Evolutionary conservation across 805 yeast genomes (phyloP), one percentile per base, ranked within the genome.

Genomic region (Komagataella populi): DNA sequence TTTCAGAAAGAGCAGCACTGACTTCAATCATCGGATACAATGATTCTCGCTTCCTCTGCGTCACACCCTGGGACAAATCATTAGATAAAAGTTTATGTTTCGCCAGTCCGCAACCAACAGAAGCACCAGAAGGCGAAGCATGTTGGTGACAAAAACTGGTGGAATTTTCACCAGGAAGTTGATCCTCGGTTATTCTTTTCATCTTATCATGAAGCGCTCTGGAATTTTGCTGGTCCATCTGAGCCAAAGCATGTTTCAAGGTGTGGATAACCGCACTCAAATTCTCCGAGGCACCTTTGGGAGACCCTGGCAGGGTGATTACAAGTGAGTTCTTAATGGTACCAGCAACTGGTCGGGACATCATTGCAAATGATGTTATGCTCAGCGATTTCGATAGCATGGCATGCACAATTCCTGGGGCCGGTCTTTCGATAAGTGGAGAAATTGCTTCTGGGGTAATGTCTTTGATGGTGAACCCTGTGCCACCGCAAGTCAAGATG

Each of bases 281-380:
- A 54, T 73, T 73, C 56, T 77, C 81, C 1, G 54, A 54, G 0
- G 76, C 74, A 1, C 72, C 81, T 52, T 68, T 73, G 1, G 77
- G 76, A 0, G 79, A 74, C 0, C 82, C 82, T 0, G 82, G 82
- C 3, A 76, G 60, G 0, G 80, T 73, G 10, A 76, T 56, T 0
- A 77, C 61, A 45, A 77, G 54, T 0, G 71, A 54, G 20, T 64
- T 58, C 23, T 63, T 61, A 12, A 60, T 57, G 2, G 70, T 63
- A 2, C 82, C 82, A 2, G 79, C 78, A 4, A 72, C 73, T 1
- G 79, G 79, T 24, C 82, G 63, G 3, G 77, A 62, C 64, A 75
- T 59, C 46, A 73, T 72, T 1, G 80, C 81, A 55, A 64, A 66
- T 1, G 76, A 74, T 0, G 82, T 77, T 23, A 68, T 63, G 50